These are phyloP conservation scores for Colletotrichum karsti DNA, from an alignment of 2,329 filamentous ascomycete genomes.

Conservation along the genomic window DNA sequence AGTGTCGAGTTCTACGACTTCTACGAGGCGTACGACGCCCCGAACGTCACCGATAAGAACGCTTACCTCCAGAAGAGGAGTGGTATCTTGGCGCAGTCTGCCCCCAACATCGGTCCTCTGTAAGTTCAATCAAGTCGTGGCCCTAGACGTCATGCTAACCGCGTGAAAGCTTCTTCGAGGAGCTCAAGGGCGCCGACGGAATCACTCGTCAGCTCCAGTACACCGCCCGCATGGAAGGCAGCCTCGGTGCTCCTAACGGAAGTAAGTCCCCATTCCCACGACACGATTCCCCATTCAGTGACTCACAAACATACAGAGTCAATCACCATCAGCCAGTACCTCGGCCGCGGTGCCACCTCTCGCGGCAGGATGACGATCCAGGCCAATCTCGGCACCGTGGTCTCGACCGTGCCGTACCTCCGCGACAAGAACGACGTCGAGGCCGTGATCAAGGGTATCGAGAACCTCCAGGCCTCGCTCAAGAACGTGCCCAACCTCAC, in stretches of 20 bases:
- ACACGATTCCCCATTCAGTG: rapidly evolving
- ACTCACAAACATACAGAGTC: conserved; percentile 43
- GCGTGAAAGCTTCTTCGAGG: conserved; percentile 58
- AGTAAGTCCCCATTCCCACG: conserved; percentile 34
- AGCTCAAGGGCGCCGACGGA: conserved; percentile 65
- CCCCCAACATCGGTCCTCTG: conserved; percentile 71
- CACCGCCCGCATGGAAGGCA: conserved; percentile 70
- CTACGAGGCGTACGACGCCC: conserved; percentile 65
- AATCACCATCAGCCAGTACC: conserved; percentile 67
- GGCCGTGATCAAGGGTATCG: conserved; percentile 71
- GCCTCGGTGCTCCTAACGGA: conserved; percentile 46
- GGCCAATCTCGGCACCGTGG: conserved; percentile 62
- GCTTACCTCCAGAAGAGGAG: conserved; percentile 57
- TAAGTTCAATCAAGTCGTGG: conserved; percentile 33
- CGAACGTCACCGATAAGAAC: conserved; percentile 50
- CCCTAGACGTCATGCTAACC: background rate
- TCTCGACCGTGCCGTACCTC: conserved; percentile 68
- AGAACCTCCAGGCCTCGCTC: conserved; percentile 65
- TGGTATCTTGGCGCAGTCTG: conserved; percentile 70
- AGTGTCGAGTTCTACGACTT: conserved; percentile 69
- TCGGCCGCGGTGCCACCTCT: conserved; percentile 70
- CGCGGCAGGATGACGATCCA: conserved; percentile 70
- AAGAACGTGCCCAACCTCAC: conserved; percentile 61
- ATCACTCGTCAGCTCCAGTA: conserved; percentile 71
- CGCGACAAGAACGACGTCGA: conserved; percentile 65